These are phyloP conservation scores for Gillenia trifoliata DNA, from an alignment of 306 rosid species.

Conservation along the genomic window DNA sequence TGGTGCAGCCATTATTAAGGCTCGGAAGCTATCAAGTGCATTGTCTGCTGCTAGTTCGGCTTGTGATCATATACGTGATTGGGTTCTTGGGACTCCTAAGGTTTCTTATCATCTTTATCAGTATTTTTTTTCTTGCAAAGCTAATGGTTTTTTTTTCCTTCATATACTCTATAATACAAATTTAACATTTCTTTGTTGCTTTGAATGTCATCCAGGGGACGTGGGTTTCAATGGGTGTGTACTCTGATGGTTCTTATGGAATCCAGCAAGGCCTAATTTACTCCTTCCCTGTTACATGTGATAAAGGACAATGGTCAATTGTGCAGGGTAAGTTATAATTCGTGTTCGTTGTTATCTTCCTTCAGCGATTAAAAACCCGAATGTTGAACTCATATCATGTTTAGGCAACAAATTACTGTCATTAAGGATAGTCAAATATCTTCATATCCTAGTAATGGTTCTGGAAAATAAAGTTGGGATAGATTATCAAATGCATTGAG, in stretches of 20 bases:
- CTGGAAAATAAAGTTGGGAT: background rate
- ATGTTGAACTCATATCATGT: background rate
- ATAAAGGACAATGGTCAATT: conserved; percentile 85
- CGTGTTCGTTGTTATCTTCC: background rate
- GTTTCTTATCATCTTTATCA: conserved; percentile 24
- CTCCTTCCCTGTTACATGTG: conserved; percentile 91
- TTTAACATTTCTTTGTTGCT: background rate
- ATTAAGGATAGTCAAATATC: background rate
- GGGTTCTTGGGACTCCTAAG: conserved; percentile 71
- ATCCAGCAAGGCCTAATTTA: conserved; percentile 64
- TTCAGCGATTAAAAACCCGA: background rate
- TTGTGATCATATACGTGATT: conserved; percentile 69
- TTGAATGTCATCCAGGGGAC: conserved; percentile 41
- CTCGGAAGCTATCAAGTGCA: conserved; percentile 61
- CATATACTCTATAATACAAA: background rate
- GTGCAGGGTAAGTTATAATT: conserved; percentile 49
- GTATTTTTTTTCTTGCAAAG: conserved; percentile 6
- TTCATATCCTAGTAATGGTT: background rate
- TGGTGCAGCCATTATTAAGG: conserved; percentile 54
- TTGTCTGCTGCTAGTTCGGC: conserved; percentile 71
- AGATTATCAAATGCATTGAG: background rate
- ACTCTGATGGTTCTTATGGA: conserved; percentile 87
- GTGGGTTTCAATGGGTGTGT: conserved; percentile 96
- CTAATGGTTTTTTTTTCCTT: background rate
- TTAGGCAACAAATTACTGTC: background rate